Percentiles rank a stretch among this genome's conserved stretches.
Evolutionary conservation across 352 stramenopile species (phyloP).

Genomic region (Globisporangium viniferum): DNA sequence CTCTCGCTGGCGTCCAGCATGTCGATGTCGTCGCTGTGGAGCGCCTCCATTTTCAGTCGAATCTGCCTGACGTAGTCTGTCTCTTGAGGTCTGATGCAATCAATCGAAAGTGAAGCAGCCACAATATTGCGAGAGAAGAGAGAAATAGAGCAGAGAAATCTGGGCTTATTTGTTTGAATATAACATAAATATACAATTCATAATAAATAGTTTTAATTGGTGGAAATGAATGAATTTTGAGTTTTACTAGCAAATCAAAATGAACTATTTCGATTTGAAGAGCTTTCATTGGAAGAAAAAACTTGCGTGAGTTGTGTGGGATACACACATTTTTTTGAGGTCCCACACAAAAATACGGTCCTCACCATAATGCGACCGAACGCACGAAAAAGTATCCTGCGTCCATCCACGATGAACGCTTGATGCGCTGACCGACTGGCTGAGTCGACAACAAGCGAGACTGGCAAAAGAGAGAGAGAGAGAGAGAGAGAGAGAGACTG

Average conservation of each 20-base stretch:
- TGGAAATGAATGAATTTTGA: neutral
- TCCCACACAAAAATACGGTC: too few species aligned
- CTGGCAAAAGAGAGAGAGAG: too few species aligned
- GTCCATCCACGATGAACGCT: neutral
- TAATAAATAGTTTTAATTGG: neutral
- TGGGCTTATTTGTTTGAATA: neutral
- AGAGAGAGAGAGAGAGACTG: too few species aligned
- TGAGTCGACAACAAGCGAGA: too few species aligned
- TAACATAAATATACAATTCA: too few species aligned
- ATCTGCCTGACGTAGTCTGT: neutral
- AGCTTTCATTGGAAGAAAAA: neutral
- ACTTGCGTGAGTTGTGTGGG: neutral
- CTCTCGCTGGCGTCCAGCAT: constrained; percentile 15
- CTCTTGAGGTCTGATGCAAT: neutral
- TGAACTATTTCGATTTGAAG: too few species aligned
- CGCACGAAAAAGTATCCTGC: neutral
- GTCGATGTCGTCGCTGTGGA: constrained; percentile 15
- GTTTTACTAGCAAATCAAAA: neutral
- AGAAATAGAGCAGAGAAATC: neutral
- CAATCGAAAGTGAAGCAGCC: neutral
- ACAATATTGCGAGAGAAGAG: neutral
- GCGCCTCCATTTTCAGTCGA: neutral
- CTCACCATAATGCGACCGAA: neutral
- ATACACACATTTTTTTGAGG: neutral
- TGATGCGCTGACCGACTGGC: neutral